phyloP scores from a whole-genome alignment of 2,329 filamentous ascomycete species.

The Passalora sequoiae region DNA sequence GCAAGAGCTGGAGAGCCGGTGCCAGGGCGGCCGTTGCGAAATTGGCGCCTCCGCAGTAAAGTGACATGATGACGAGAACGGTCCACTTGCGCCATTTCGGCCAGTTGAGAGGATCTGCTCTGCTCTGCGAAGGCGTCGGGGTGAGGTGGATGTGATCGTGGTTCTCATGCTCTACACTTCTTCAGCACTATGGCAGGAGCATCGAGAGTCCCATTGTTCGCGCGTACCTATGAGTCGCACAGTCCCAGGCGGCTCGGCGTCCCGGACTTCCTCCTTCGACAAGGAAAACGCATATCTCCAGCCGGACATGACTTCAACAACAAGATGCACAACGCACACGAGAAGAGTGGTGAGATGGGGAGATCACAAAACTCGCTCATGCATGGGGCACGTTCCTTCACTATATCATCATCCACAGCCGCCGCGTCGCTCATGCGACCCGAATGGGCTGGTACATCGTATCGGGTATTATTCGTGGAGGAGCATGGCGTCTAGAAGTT shows the following conservation, averaged over 20 bases:
- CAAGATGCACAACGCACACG: slow-evolving; percentile 4
- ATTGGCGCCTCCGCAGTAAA: slow-evolving; percentile 37
- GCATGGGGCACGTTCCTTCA: background rate
- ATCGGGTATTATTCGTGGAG: no score
- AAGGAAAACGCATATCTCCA: slow-evolving; percentile 36
- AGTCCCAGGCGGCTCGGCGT: slow-evolving; percentile 38
- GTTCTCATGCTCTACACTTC: slow-evolving; percentile 29
- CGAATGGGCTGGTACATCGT: no score
- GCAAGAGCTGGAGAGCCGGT: slow-evolving; percentile 32
- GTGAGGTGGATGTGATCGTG: slow-evolving; percentile 36
- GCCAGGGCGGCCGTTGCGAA: slow-evolving; percentile 35
- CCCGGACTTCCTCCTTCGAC: slow-evolving; percentile 37
- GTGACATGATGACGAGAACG: slow-evolving; percentile 36
- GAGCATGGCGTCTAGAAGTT: no score
- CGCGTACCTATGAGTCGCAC: slow-evolving; percentile 37
- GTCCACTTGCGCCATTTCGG: slow-evolving; percentile 34
- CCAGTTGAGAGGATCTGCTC: slow-evolving; percentile 40
- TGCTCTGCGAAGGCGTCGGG: slow-evolving; percentile 37
- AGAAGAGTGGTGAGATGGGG: slow-evolving; percentile 3
- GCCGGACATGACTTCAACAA: slow-evolving; percentile 29
- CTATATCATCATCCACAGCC: background rate
- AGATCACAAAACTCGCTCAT: background rate
- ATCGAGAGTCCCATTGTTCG: no score
- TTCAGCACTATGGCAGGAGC: no score
- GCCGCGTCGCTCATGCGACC: no score